phyloP scores from a whole-genome alignment of 1,284 basidiomycete species.

The Pholiota adiposa region DNA sequence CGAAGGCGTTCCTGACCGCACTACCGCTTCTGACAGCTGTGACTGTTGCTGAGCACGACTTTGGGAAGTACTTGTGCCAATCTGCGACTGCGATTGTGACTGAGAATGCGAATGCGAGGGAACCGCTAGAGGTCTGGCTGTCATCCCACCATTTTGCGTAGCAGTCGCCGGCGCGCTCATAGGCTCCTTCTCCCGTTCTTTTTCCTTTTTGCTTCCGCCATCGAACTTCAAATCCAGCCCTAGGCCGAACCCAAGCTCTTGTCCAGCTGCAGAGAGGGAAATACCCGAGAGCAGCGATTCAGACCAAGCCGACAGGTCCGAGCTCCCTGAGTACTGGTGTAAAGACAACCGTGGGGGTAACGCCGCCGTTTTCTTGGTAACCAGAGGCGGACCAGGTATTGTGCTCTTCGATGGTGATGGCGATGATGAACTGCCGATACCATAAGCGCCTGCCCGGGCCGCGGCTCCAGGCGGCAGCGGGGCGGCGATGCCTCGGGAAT shows the following conservation, averaged over 20 bases:
- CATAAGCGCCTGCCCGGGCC: slow-evolving; percentile 1
- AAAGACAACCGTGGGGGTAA: slow-evolving; percentile 61
- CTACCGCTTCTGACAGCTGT: background rate
- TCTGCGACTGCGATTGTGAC: background rate
- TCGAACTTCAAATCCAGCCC: slow-evolving; percentile 19
- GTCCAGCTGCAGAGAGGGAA: slow-evolving; percentile 11
- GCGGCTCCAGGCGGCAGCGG: background rate
- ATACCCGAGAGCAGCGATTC: slow-evolving; percentile 40
- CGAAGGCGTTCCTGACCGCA: background rate
- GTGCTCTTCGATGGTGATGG: background rate
- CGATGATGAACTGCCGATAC: background rate
- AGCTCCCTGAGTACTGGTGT: slow-evolving; percentile 39
- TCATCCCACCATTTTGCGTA: slow-evolving; percentile 10
- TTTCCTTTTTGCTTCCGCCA: slow-evolving; percentile 1
- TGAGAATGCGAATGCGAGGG: background rate
- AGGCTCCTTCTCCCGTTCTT: slow-evolving; percentile 6
- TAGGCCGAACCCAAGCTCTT: slow-evolving; percentile 12
- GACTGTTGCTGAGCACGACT: slow-evolving; percentile 1
- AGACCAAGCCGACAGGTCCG: slow-evolving; percentile 40
- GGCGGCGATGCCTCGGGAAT: slow-evolving; percentile 24
- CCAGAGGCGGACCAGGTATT: slow-evolving; percentile 3
- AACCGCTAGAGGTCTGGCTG: slow-evolving; percentile 12
- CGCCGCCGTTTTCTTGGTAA: slow-evolving; percentile 35
- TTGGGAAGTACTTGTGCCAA: background rate
- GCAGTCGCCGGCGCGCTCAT: slow-evolving; percentile 11